These are phyloP conservation scores for Sarcomyxa edulis DNA, from an alignment of 768 basidiomycete species.

Conservation along the genomic window DNA sequence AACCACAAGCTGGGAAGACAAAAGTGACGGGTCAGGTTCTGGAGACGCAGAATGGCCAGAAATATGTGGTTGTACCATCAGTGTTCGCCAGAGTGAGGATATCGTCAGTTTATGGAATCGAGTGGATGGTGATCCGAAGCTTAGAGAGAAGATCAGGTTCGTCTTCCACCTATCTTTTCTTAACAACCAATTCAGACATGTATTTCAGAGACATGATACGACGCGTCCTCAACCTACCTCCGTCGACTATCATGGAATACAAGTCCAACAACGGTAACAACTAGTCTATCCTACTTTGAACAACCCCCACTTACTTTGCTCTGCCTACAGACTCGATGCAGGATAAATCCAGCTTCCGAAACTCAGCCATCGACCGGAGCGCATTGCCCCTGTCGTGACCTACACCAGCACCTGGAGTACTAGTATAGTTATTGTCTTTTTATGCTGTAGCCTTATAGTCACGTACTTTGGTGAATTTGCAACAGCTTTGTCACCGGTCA, in stretches of 20 bases:
- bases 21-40: conserved; percentile 25
- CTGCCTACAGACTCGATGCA: conserved; percentile 70
- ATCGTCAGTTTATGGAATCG: conserved; percentile 93
- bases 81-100: conserved; percentile 90
- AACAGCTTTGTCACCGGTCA: too few species aligned
- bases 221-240: conserved; percentile 67
- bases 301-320: conserved; percentile 7
- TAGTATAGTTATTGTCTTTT: too few species aligned
- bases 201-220: conserved; percentile 70
- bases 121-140: conserved; percentile 68
- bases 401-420: conserved; percentile 1
- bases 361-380: conserved; percentile 48
- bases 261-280: conserved; percentile 83
- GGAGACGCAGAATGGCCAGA: conserved; percentile 58
- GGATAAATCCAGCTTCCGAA: conserved; percentile 82
- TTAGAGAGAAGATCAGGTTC: conserved; percentile 79
- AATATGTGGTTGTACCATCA: conserved; percentile 94
- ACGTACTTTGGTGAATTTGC: too few species aligned
- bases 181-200: conserved; percentile 1
- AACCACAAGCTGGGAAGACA: conserved; percentile 30
- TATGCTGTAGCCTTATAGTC: too few species aligned
- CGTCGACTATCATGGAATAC: conserved; percentile 86
- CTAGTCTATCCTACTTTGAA: neutral
- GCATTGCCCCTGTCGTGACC: too few species aligned
- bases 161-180: conserved; percentile 21